Evolutionary conservation across 2,329 filamentous ascomycete genomes (phyloP), one percentile per base, ranked within the genome.

Genomic region (Metarhizium anisopliae): DNA sequence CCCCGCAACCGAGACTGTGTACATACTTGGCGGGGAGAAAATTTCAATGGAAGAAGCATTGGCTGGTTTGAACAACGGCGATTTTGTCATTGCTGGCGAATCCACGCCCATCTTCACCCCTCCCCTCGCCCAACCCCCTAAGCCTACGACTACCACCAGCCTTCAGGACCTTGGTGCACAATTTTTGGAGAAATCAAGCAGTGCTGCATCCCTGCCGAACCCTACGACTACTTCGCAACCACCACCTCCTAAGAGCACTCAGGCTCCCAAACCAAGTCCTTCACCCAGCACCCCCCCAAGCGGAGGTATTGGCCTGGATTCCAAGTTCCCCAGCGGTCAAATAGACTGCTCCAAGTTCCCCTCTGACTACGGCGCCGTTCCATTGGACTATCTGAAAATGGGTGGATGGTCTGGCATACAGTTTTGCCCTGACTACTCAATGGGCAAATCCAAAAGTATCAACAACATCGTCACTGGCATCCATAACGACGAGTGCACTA

Each of bases 401-500:
- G 80, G 77, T 59, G 91, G 90, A 60, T 99, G 85, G 86, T 84
- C 82, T 61, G 90, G 91, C 66, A 78, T 96, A 59, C 91, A 96
- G 72, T 76, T 78, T 54, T 72, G 76, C 14, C 77, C 80, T 55
- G 74, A 76, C 58, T 84, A 76, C 66, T 72, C 68, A n/a, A 56
- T 74, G 32, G 30, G 76, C 77, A 50, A 54, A 47, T 36, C 66
- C 25, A 25, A 25, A 25, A 25, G 25, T 25, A 25, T 25, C 25
- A 25, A 75, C 14, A 66, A 79, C 42, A 86, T 95, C 66, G 77
- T 74, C 68, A 80, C 81, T 58, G 90, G 92, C 59, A 76, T 81
- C 53, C 85, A 84, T 45, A 83, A 80, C 30, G 71, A 82, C 16
- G 72, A 71, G 58, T 93, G 90, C 74, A 69, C 65, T 8, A 64